Evolutionary conservation across 345 rosid genomes (phyloP).

Genomic region (Camelina neglecta): DNA sequence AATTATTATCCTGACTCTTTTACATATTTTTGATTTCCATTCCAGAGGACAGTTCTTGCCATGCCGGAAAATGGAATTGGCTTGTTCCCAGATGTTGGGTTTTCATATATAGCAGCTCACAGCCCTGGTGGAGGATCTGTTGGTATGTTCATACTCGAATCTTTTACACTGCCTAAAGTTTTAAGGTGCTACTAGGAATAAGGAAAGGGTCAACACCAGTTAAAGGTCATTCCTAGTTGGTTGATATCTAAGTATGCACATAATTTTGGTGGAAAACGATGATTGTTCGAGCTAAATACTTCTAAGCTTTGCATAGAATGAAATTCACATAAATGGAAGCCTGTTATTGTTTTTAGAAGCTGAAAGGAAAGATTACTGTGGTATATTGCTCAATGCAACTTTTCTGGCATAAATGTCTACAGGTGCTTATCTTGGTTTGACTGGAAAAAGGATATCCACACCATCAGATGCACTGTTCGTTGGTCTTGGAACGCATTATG

Average conservation of each 20-base stretch:
- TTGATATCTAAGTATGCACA: not conserved
- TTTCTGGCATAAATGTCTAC: slow-evolving; percentile 29
- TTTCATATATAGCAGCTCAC: slow-evolving; percentile 87
- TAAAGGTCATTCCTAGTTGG: not conserved
- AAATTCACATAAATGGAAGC: not conserved
- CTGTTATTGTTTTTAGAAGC: not conserved
- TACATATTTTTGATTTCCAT: slow-evolving; percentile 38
- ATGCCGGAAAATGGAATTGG: slow-evolving; percentile 99
- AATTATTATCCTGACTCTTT: not conserved
- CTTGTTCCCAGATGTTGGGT: slow-evolving; percentile 97
- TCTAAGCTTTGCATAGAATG: not conserved
- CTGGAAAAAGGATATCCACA: slow-evolving; percentile 78
- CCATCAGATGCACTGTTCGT: slow-evolving; percentile 80
- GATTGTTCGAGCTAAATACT: not conserved
- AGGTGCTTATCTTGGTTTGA: slow-evolving; percentile 89
- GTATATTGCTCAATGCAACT: not conserved
- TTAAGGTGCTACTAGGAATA: not conserved
- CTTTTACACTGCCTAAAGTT: slow-evolving; percentile 9
- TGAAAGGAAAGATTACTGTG: not conserved
- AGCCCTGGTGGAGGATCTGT: slow-evolving; percentile 93
- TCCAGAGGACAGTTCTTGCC: slow-evolving; percentile 72
- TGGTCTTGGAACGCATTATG: slow-evolving; percentile 85
- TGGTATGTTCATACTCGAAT: slow-evolving; percentile 53
- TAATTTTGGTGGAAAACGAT: not conserved
- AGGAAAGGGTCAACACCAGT: slow-evolving; percentile 10